Conservation (phyloP, 2,329 filamentous ascomycete genomes). For the Monosporascus ibericus region DNA sequence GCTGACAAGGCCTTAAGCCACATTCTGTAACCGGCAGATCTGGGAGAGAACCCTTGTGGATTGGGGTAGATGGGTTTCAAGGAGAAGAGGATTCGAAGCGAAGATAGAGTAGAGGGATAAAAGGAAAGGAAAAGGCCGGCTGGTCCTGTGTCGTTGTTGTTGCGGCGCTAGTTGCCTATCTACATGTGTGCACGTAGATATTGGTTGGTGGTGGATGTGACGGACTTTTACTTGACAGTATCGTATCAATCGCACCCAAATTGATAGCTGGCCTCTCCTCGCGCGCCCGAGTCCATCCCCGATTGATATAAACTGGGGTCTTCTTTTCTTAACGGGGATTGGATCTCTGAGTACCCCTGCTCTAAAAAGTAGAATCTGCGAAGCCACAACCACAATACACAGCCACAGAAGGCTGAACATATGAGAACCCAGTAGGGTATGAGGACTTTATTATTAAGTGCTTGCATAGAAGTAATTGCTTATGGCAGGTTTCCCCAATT, state of each 20-base stretch:
- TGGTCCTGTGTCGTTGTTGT: slow-evolving; percentile 5
- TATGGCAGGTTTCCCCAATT: too few species aligned
- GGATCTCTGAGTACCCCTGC: too few species aligned
- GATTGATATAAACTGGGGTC: too few species aligned
- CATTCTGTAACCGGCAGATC: slow-evolving; percentile 10
- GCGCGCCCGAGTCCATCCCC: slow-evolving; percentile 1
- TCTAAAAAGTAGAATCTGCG: too few species aligned
- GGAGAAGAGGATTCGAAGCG: slow-evolving; percentile 4
- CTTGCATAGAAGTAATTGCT: too few species aligned
- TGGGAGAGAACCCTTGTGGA: slow-evolving; percentile 6
- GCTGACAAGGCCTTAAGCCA: slow-evolving; percentile 26
- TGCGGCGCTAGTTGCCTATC: slow-evolving; percentile 11
- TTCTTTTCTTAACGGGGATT: too few species aligned
- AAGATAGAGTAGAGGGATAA: slow-evolving; percentile 9
- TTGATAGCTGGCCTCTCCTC: slow-evolving; percentile 26
- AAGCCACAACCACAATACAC: too few species aligned
- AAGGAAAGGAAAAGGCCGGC: slow-evolving; percentile 7
- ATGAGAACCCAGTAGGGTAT: too few species aligned
- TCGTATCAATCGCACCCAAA: slow-evolving; percentile 5
- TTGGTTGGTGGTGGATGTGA: slow-evolving; percentile 4
- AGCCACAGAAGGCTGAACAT: too few species aligned
- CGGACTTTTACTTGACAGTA: slow-evolving; percentile 8
- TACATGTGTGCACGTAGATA: neutral
- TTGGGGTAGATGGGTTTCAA: slow-evolving; percentile 6
- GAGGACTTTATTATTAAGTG: too few species aligned